Percentiles rank a stretch among this genome's conserved stretches.
phyloP scores from a whole-genome alignment of 2,329 filamentous ascomycete genomes.

The Pseudocercospora musae region DNA sequence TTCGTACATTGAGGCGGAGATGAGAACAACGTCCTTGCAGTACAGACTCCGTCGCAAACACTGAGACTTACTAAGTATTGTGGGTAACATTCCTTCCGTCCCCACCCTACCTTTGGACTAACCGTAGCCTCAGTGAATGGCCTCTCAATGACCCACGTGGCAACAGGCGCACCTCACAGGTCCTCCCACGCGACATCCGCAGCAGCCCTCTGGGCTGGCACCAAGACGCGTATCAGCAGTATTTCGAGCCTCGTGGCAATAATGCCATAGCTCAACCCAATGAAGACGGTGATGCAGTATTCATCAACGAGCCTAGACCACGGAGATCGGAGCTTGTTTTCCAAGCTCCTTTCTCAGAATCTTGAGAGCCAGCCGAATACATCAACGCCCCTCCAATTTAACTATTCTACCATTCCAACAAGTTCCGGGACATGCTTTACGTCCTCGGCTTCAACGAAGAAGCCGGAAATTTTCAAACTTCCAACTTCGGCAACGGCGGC shows the following conservation, averaged over 20 bases:
- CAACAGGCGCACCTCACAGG: conserved; percentile 44
- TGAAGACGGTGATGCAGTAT: conserved; percentile 45
- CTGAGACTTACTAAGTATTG: conserved; percentile 53
- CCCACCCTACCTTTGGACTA: neutral
- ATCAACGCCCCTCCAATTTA: conserved; percentile 56
- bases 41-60: conserved; percentile 59
- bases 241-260: conserved; percentile 57
- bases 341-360: conserved; percentile 12
- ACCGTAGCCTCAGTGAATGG: conserved; percentile 41
- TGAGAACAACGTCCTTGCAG: conserved; percentile 49
- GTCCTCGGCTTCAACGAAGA: conserved; percentile 56
- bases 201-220: conserved; percentile 56
- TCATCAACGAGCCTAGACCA: conserved; percentile 53
- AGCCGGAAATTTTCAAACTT: conserved; percentile 59
- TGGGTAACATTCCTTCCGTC: neutral
- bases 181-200: conserved; percentile 48
- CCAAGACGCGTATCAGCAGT: conserved; percentile 47
- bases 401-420: conserved; percentile 60
- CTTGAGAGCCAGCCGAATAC: conserved; percentile 38
- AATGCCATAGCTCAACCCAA: conserved; percentile 57
- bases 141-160: conserved; percentile 54
- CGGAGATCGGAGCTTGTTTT: conserved; percentile 45
- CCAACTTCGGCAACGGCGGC: conserved; percentile 56
- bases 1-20: conserved; percentile 54
- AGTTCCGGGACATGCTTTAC: conserved; percentile 59